Evolutionary conservation across 768 basidiomycete genomes (phyloP), one percentile per base, ranked within the genome.

Genomic region (Mycena rosella): DNA sequence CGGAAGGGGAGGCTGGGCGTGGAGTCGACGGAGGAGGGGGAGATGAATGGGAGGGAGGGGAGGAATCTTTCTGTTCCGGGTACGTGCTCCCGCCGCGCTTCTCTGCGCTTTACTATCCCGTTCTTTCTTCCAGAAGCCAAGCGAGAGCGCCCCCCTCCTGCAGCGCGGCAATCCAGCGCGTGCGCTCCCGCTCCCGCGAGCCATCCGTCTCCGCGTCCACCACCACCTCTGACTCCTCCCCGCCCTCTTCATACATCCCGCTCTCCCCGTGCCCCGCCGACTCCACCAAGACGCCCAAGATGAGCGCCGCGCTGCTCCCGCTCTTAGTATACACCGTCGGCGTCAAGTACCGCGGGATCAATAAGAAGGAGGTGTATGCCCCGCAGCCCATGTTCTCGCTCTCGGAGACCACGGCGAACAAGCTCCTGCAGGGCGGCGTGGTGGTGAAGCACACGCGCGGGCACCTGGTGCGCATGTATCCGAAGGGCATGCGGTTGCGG

Each of bases 261-360:
- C 70, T 66, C 66, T 36, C 49, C 53, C 62, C 61, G 27, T 56
- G 27, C 38, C 6, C 47, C 55, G 32, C 52, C 63, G 30, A 64
- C 80, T 76, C 66, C 72, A 78, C 49, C 22, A 93, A 92, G n/a
- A n/a, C n/a, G 78, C 83, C 82, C 24, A 92, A 89, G 77, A 94
- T 95, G 88, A 95, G 96, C 0, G 69, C 84, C 5, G 85, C 86
- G 2, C 86, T 99, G 2, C 88, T 89, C 1, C 82, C 87, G 2
- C 85, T 98, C 15, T 86, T 98, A 22, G 92, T 98, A 27, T 98
- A 99, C 78, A 98, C 97, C 7, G 89, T 97, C 59, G 97, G 97
- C 7, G 95, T 98, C 67, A 97, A 97, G 78, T 98, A 94, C 72
- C 91, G 90, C 49, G 96, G 96, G 0, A 86, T 99, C 78, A 93